Base-by-base conservation (phyloP, 495 filamentous ascomycete genomes). In the Xylaria bambusicola region DNA sequence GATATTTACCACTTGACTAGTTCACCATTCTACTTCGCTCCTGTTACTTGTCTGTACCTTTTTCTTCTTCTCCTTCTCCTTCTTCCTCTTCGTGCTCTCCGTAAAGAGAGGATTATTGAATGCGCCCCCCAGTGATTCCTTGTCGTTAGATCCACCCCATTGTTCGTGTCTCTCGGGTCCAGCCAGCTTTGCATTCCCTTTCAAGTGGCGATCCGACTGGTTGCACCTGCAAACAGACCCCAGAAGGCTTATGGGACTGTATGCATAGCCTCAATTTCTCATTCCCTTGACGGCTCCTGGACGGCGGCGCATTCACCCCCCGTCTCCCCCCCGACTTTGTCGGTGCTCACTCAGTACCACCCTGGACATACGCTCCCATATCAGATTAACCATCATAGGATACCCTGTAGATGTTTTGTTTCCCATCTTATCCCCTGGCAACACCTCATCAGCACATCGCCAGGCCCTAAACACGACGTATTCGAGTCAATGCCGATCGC, bases 181-280 rank as follows among this genome's bases (percentile, higher is more conserved):
- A 7, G 27, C 13, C 27, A n/a, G 10, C 23, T 13, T 27, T 27
- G 0, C 13, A 17, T 21, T 26, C 52, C 17, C 24, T 42, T 20
- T 24, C 1, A 23, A 23, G 38, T 33, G 29, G 29, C 52, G 9
- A 44, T 54, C 52, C 26, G 52, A 54, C 52, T 54, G 52, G 52
- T 36, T 38, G 38, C 24, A 44, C 9, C 36, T 44, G 17, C 52
- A 54, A 42, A 54, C 52, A 44, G 36, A 53, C 36, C 51, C 51
- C 49, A 20, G 20, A 18, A 36, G 51, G 51, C 51, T 42, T 53
- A 53, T 41, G 21, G 51, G 23, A 44, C 38, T 36, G 52, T 44
- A 13, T 31, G 52, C 52, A 54, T 54, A 54, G 52, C 52, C 52
- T 54, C 52, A 54, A 33, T 54, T 38, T 15, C 5, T 5, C n/a